Base-by-base conservation (phyloP, 768 basidiomycete genomes). In the Boletus bicolor region DNA sequence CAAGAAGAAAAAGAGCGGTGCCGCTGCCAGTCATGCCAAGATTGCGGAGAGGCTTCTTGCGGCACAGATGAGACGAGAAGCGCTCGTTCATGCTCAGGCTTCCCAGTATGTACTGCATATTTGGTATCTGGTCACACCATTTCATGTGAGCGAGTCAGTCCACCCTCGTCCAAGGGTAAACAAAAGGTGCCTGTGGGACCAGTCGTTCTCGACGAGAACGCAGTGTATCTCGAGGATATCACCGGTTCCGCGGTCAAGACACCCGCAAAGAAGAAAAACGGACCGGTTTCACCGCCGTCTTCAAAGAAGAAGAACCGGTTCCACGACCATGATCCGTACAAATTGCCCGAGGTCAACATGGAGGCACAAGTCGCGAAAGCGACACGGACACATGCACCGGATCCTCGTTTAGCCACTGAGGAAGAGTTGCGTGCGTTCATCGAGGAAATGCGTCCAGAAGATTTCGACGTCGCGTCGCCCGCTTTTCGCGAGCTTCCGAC, bases 391-490 rank as follows among this genome's bases (percentile, higher is more conserved):
- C 66, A 71, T 26, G 82, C 76, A 11, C 89, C 92, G 3, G 97
- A 99, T 69, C 93, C 94, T 5, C 85, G 97, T 28, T 76, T 99
- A 14, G 97, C 97, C 1, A 98, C 97, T 0, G 97, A 97, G 69
- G 97, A 94, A 39, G 97, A 99, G 68, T 78, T 98, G 3, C 86
- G 87, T 19, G 73, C 82, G 1, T 98, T 98, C 73, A 97, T 98
- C 59, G 94, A 98, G 55, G 91, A 95, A 44, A 95, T 98, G 87
- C 84, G 87, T 2, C 94, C 95, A 0, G 93, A 94, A 64, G 94
- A 98, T 66, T 91, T 98, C 63, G 96, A 98, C 66, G 82, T 97
- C 53, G 81, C 85, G 17, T 94, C 94, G 2, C 82, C 91, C 5
- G 91, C 87, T 19, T 99, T 99, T 69, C 83, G 87, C 24, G 90